Evolutionary conservation across 306 rosid genomes (phyloP), one percentile per base, ranked within the genome.

Genomic region (Echinosophora koreensis): DNA sequence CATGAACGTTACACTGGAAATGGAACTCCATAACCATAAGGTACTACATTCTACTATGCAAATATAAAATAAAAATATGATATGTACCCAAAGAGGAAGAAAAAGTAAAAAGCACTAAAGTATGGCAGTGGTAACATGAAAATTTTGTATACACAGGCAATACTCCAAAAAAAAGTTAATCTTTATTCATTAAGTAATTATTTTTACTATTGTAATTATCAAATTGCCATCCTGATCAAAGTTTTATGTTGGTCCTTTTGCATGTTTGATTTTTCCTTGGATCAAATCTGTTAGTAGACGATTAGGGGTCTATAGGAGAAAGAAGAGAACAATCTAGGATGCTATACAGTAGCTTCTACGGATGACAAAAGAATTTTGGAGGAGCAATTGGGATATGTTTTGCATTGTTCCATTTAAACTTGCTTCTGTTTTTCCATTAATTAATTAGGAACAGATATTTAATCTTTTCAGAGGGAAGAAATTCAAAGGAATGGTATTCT

Each of bases 271-370:
- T 27, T 42, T 28, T 7, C 12, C 41, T 46, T 9, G 56, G 17
- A 76, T 38, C 7, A 50, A 38, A 22, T 14, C n/a, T 63, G 13
- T 38, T 22, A 27, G 55, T 64, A 32, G 32, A 37, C 12, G 17
- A 3, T 11, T 14, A 62, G 11, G 49, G 51, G 30, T 69, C 78
- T 74, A 47, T 30, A 5, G 9, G 61, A 57, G 77, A 60, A 73
- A 58, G 55, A 73, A 42, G 22, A 44, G 27, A 74, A 62, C 70
- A 71, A 37, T 71, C 35, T 60, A n/a, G 5, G 46, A 50, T 63
- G 62, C 35, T 30, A 50, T 30, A 30, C 54, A 16, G n/a, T 62
- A 16, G n/a, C 17, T 62, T 74, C 51, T 74, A 12, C 15, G 6
- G 64, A 63, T 37, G 6, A 46, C 13, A 10, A 60, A n/a, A 6